These are phyloP conservation scores for Gynochthodes officinalis DNA, from an alignment of 257 asterid genomes.

Conservation along the genomic window DNA sequence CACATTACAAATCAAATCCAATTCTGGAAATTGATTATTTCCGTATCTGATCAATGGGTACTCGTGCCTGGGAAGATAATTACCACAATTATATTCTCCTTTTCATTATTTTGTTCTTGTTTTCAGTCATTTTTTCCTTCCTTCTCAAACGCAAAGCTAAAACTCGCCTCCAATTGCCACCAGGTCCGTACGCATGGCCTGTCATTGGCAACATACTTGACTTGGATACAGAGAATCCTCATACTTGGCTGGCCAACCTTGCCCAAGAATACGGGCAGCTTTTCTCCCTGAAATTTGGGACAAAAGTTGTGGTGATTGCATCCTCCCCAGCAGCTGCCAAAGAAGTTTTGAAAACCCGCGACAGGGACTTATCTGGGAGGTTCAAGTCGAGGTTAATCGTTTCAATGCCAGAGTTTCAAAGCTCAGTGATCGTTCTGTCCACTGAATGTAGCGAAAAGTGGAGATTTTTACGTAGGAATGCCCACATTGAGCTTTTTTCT, in stretches of 20 bases:
- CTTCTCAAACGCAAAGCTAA: not conserved
- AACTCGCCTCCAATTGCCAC: not conserved
- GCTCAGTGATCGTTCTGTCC: constrained; percentile 2
- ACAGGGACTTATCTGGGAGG: constrained; percentile 1
- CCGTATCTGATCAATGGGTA: too few relatives aligned
- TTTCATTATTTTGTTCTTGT: not conserved
- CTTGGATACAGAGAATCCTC: not conserved
- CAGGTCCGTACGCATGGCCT: constrained; percentile 8
- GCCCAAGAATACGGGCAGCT: constrained; percentile 3
- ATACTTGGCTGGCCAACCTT: not conserved
- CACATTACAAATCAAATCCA: too few relatives aligned
- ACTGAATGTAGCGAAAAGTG: not conserved
- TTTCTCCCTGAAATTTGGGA: not conserved
- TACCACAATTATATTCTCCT: not conserved
- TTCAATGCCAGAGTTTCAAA: not conserved
- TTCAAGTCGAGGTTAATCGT: not conserved
- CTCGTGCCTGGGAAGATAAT: not conserved
- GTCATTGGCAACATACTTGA: constrained; percentile 5
- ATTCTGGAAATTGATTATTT: too few relatives aligned
- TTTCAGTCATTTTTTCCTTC: not conserved
- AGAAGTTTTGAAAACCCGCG: constrained; percentile 1
- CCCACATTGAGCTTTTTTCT: constrained; percentile 8
- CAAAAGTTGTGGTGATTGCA: not conserved
- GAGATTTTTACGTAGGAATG: not conserved
- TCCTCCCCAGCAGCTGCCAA: constrained; percentile 6